Percentiles rank a stretch among this genome's conserved stretches.
Evolutionary conservation across 768 basidiomycete genomes (phyloP).

Genomic region (Suillus luteus): DNA sequence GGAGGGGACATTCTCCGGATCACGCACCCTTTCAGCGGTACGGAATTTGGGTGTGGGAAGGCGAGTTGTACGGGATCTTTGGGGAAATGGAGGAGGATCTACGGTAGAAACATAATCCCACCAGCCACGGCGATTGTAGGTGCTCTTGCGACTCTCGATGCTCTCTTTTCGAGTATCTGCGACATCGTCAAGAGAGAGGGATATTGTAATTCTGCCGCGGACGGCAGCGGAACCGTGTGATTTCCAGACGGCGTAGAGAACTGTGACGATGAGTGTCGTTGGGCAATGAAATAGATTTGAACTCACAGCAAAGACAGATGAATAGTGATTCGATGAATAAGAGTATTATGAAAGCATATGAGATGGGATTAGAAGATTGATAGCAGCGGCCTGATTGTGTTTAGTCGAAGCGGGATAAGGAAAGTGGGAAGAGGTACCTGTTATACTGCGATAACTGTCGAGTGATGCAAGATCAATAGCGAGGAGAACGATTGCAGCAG

Average conservation of each 20-base stretch:
- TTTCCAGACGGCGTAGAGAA: conserved; percentile 57
- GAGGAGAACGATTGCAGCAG: conserved; percentile 43
- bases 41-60: conserved; percentile 1
- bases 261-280: conserved; percentile 33
- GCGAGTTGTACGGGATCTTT: conserved; percentile 7
- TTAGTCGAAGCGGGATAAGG: neutral
- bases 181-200: conserved; percentile 46
- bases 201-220: conserved; percentile 57
- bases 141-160: conserved; percentile 5
- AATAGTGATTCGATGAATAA: conserved; percentile 58
- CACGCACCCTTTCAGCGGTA: neutral
- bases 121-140: conserved; percentile 44
- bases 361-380: conserved; percentile 33
- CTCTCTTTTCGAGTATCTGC: conserved; percentile 18
- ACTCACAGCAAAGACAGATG: conserved; percentile 62
- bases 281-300: neutral
- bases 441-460: conserved; percentile 43
- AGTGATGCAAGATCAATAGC: conserved; percentile 43
- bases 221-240: conserved; percentile 50
- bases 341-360: conserved; percentile 47
- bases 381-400: conserved; percentile 47
- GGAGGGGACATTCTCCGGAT: conserved; percentile 9
- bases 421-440: conserved; percentile 39
- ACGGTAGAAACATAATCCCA: conserved; percentile 53
- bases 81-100: conserved; percentile 6